These are phyloP conservation scores for Aspergillus proliferans DNA, from an alignment of 2,329 filamentous ascomycete genomes.

Conservation along the genomic window DNA sequence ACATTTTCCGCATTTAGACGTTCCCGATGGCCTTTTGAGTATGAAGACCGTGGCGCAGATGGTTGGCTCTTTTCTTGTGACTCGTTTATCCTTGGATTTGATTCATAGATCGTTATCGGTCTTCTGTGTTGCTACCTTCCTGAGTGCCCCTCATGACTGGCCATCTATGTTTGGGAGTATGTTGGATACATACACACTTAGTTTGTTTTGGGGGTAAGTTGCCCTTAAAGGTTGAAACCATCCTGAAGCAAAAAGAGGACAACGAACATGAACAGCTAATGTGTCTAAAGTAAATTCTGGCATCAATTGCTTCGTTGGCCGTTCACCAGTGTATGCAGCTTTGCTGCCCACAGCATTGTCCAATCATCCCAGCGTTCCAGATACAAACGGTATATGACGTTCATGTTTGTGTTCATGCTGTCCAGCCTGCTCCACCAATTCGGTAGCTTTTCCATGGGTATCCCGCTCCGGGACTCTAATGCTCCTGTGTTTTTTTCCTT, in stretches of 20 bases:
- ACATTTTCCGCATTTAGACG: background rate
- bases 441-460: slow-evolving; percentile 9
- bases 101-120: slow-evolving; percentile 15
- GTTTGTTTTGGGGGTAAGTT: slow-evolving; percentile 24
- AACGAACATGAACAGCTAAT: background rate
- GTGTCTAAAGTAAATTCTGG: slow-evolving; percentile 20
- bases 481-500: slow-evolving; percentile 18
- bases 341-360: slow-evolving; percentile 14
- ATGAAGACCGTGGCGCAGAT: slow-evolving; percentile 8
- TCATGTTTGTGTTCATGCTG: slow-evolving; percentile 22
- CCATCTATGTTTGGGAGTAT: slow-evolving; percentile 19
- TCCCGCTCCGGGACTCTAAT: slow-evolving; percentile 11
- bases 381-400: slow-evolving; percentile 21
- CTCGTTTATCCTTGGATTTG: slow-evolving; percentile 13
- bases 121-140: slow-evolving; percentile 11
- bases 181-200: slow-evolving; percentile 19
- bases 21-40: slow-evolving; percentile 5
- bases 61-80: slow-evolving; percentile 10
- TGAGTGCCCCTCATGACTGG: slow-evolving; percentile 13
- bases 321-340: slow-evolving; percentile 15
- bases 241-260: background rate
- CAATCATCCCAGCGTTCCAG: slow-evolving; percentile 12
- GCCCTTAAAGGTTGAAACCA: no score
- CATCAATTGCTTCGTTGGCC: slow-evolving; percentile 23
- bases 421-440: slow-evolving; percentile 21